Evolutionary conservation across 257 asterid genomes (phyloP).

Genomic region (Cynanchum wilfordii): DNA sequence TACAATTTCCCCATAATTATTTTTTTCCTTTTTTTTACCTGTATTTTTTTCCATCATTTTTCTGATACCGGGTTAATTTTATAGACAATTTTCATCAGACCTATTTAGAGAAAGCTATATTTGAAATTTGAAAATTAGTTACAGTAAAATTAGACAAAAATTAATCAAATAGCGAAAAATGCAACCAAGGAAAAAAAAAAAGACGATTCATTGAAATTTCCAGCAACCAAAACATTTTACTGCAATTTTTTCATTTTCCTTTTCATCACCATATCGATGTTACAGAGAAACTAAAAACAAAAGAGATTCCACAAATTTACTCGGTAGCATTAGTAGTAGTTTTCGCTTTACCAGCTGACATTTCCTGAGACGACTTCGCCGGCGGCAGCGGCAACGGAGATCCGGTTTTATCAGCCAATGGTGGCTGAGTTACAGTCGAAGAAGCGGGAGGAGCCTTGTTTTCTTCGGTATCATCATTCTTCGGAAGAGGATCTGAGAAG

Average conservation of each 20-base stretch:
- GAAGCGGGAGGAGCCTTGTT: slow-evolving; percentile 17
- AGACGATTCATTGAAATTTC: slow-evolving; percentile 3
- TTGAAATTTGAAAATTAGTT: background rate
- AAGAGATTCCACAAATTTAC: background rate
- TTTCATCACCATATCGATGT: background rate
- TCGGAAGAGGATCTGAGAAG: slow-evolving; percentile 44
- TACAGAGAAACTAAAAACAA: background rate
- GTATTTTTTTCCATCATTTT: background rate
- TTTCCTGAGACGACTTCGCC: slow-evolving; percentile 41
- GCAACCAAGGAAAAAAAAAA: background rate
- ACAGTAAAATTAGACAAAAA: background rate
- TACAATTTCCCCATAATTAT: background rate
- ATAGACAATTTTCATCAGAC: background rate
- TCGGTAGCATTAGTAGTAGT: slow-evolving; percentile 8
- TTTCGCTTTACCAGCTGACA: slow-evolving; percentile 22
- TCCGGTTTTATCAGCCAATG: slow-evolving; percentile 24
- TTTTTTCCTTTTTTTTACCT: background rate
- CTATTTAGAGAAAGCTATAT: background rate
- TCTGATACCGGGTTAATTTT: no score
- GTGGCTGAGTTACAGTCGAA: slow-evolving; percentile 27
- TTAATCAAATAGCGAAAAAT: background rate
- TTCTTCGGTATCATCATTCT: slow-evolving; percentile 21
- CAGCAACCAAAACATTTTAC: background rate
- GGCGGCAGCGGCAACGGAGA: slow-evolving; percentile 48
- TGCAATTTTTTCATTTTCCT: background rate